These are phyloP conservation scores for Arxiozyma bovina DNA, from an alignment of 1,139 yeast species.

Conservation along the genomic window DNA sequence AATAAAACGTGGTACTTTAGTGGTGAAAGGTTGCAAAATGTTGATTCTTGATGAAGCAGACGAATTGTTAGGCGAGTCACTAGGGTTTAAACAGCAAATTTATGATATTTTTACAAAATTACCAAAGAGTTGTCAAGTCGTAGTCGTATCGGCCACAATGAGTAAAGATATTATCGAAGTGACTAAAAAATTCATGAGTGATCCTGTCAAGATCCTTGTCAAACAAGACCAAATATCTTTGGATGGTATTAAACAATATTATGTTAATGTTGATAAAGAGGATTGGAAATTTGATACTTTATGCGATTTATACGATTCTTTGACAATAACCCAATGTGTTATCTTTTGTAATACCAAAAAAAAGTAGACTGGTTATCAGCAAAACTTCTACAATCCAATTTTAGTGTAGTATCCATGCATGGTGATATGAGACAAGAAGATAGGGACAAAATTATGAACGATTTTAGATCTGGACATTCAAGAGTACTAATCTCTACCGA, in stretches of 20 bases:
- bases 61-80: conserved; percentile 63
- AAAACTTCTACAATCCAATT: conserved; percentile 70
- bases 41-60: conserved; percentile 91
- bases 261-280: conserved; percentile 79
- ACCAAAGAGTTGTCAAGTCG: conserved; percentile 81
- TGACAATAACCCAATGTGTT: conserved; percentile 91
- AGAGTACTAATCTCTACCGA: conserved; percentile 90
- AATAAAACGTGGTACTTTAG: conserved; percentile 64
- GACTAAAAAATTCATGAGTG: conserved; percentile 79
- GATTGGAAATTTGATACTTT: conserved; percentile 94
- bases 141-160: conserved; percentile 88
- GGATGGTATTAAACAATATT: conserved; percentile 85
- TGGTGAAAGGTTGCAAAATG: conserved; percentile 68
- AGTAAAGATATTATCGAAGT: conserved; percentile 78
- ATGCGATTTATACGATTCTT: conserved; percentile 87
- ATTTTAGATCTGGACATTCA: conserved; percentile 66
- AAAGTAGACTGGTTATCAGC: conserved; percentile 87
- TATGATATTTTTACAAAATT: conserved; percentile 76
- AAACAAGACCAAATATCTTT: conserved; percentile 82
- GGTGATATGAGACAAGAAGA: conserved; percentile 96
- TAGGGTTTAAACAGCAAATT: conserved; percentile 85
- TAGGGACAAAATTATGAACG: conserved; percentile 82
- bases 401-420: conserved; percentile 89
- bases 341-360: conserved; percentile 86
- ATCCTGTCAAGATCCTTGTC: conserved; percentile 84